These are phyloP conservation scores for Fusarium globosum DNA, from an alignment of 2,329 filamentous ascomycete genomes.

Conservation along the genomic window DNA sequence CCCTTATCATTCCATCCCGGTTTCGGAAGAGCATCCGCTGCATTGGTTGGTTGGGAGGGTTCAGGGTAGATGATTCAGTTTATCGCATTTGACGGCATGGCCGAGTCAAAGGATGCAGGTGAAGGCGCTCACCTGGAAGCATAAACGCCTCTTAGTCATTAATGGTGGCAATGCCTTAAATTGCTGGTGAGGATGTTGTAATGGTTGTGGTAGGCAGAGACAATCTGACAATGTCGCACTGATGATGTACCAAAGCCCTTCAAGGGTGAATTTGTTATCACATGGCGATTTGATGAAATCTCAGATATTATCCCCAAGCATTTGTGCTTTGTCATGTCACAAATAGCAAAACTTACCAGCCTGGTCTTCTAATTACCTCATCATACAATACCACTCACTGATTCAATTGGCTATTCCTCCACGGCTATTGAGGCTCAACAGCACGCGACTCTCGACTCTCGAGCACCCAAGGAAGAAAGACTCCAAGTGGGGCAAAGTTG, in stretches of 20 bases:
- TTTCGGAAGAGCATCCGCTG: not conserved
- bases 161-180: not conserved
- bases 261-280: too few species aligned
- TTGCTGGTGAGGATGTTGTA: accelerated
- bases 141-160: not conserved
- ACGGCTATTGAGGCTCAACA: not conserved
- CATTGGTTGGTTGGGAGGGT: not conserved
- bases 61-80: not conserved
- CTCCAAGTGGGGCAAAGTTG: not conserved
- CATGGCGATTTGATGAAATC: too few species aligned
- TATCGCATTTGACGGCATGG: not conserved
- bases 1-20: not conserved
- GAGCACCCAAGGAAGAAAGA: too few species aligned
- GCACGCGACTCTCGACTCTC: not conserved
- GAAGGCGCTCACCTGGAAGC: not conserved
- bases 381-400: too few species aligned
- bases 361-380: not conserved
- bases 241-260: too few species aligned
- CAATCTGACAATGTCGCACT: too few species aligned
- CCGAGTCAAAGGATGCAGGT: not conserved
- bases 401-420: not conserved
- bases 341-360: not conserved
- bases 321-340: not conserved
- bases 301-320: not conserved
- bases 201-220: accelerated